Evolutionary conservation across 169 alveolate species (phyloP).

Genomic region (Cryptosporidium ryanae): DNA sequence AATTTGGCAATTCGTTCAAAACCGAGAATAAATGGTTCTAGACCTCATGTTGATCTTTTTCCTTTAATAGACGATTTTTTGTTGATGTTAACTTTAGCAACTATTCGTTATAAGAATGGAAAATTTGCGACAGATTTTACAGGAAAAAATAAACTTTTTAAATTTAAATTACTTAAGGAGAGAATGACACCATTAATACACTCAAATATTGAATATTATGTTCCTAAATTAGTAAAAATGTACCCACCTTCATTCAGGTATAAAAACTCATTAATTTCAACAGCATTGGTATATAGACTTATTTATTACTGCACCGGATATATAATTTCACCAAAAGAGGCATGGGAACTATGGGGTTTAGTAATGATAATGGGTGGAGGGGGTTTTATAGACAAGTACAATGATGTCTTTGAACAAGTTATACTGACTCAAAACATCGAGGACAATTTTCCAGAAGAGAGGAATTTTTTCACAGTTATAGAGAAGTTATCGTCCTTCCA

Average conservation of each 20-base stretch:
- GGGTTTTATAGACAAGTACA: constrained; percentile 32
- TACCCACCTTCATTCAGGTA: constrained; percentile 55
- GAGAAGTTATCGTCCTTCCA: constrained; percentile 34
- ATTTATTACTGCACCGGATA: constrained; percentile 44
- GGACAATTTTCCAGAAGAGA: constrained; percentile 62
- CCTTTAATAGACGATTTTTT: constrained; percentile 42
- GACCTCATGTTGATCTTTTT: neutral
- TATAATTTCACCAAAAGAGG: constrained; percentile 41
- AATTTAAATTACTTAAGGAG: neutral
- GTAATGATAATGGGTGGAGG: constrained; percentile 44
- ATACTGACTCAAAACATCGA: constrained; percentile 29
- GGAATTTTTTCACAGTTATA: constrained; percentile 36
- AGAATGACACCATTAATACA: constrained; percentile 37
- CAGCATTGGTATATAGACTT: constrained; percentile 48
- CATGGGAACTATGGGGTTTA: constrained; percentile 63
- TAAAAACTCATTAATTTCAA: constrained; percentile 10
- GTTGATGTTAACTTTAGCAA: constrained; percentile 2
- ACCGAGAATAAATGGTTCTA: constrained; percentile 10
- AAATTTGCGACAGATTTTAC: constrained; percentile 70
- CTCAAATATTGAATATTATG: constrained; percentile 52
- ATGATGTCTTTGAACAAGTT: neutral
- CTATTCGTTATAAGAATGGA: constrained; percentile 29
- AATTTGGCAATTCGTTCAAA: constrained; percentile 10
- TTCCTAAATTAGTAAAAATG: constrained; percentile 17
- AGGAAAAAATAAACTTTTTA: constrained; percentile 2